These are phyloP conservation scores for Pilatotrama ljubarskyi DNA, from an alignment of 768 basidiomycete species.

Conservation along the genomic window DNA sequence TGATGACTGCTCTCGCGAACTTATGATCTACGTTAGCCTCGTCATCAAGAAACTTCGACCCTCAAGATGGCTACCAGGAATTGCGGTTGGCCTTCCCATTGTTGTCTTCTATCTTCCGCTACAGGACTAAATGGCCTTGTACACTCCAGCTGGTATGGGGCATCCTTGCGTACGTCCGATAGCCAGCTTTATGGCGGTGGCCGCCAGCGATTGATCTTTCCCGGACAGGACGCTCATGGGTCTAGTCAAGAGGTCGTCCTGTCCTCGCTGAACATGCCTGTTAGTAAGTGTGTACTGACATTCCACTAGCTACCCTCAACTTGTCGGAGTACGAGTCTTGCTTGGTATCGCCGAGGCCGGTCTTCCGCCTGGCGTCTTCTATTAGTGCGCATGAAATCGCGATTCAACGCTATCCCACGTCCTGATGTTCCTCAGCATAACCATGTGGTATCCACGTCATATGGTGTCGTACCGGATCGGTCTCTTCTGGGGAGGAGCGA, in stretches of 20 bases:
- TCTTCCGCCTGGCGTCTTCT: slow-evolving; percentile 68
- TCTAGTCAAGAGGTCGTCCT: slow-evolving; percentile 56
- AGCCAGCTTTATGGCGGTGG: too few species aligned
- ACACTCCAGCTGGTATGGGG: slow-evolving; percentile 59
- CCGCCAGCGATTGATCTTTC: too few species aligned
- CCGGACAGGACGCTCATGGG: slow-evolving; percentile 57
- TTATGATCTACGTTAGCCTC: slow-evolving; percentile 28
- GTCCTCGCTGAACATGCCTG: too few species aligned
- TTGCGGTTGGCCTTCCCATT: slow-evolving; percentile 45
- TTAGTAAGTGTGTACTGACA: too few species aligned
- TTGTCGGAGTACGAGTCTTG: slow-evolving; percentile 54
- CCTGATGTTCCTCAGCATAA: neutral
- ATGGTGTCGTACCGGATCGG: slow-evolving; percentile 31
- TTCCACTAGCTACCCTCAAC: slow-evolving; percentile 62
- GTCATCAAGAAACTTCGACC: slow-evolving; percentile 64
- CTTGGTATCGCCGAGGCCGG: slow-evolving; percentile 70
- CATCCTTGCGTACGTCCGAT: slow-evolving; percentile 49
- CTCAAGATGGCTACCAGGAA: slow-evolving; percentile 68
- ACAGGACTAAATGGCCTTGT: too few species aligned
- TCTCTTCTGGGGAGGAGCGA: slow-evolving; percentile 31
- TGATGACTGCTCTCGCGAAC: neutral
- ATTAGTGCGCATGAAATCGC: slow-evolving; percentile 50
- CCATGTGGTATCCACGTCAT: slow-evolving; percentile 29
- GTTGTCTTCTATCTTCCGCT: neutral
- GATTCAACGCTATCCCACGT: too few species aligned